Base-by-base conservation (phyloP, 78 protist species). In the Thecamonas trahens region DNA sequence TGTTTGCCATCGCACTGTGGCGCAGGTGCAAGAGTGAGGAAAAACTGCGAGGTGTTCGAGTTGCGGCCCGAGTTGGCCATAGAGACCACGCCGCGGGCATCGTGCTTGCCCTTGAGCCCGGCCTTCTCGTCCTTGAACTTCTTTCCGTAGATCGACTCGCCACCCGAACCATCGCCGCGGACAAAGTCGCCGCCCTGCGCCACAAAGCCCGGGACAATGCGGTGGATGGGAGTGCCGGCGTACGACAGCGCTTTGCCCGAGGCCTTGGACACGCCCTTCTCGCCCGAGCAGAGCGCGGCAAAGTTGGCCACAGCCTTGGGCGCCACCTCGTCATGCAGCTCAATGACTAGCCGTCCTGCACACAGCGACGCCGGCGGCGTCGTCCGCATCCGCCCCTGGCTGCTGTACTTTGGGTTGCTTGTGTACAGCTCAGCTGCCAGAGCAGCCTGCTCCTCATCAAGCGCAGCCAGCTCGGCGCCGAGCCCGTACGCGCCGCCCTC, bases 131-230 rank as follows among this genome's bases (percentile, higher is more conserved):
- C 93, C 17, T 28, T 58, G 53, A 90, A 90, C 74, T 71, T 80
- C n/a, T 20, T 78, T 29, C 95, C 97, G 80, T 82, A 93, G 70
- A 93, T 85, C 57, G 87, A 76, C 81, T 88, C 75, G 1, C 95
- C 95, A 5, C 97, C 97, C 5, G 87, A 70, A 3, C 97, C 97
- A 57, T 89, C 67, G 11, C 76, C 79, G 31, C 61, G 64, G 40
- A 90, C 79, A 49, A 94, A 77, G 77, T 94, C 97, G 0, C 97
- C 97, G 1, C 89, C 92, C 62, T 94, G 97, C 26, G 53, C 14
- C 91, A 92, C 76, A 26, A 35, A 35, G n/a, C 39, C 63, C 61
- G 44, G 60, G 40, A 67, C 50, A 8, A 67, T n/a, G 57, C 72
- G 57, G 35, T 67, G 72, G 40, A 67, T 14, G 40, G 0, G 35